These are phyloP conservation scores for Pythium vanterpoolii DNA, from an alignment of 352 stramenopile genomes.

Conservation along the genomic window DNA sequence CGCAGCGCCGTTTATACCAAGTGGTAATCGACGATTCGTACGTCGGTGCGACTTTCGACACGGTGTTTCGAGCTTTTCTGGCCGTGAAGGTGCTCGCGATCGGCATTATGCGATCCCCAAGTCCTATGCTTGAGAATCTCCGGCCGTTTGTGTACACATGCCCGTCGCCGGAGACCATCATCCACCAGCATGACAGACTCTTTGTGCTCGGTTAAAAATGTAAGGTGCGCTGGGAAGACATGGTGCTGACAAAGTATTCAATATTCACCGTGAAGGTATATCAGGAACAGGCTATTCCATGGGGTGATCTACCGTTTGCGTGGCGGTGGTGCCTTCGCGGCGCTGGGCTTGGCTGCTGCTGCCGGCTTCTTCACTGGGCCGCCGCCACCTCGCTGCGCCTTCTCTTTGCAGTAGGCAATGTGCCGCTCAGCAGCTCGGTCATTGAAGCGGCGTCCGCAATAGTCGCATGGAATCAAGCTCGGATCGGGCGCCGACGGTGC, in stretches of 20 bases:
- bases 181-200: slow-evolving; percentile 51
- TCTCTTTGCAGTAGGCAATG: slow-evolving; percentile 91
- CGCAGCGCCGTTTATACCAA: slow-evolving; percentile 30
- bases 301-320: slow-evolving; percentile 18
- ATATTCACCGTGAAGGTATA: no score
- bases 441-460: slow-evolving; percentile 91
- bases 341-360: slow-evolving; percentile 27
- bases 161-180: slow-evolving; percentile 33
- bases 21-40: slow-evolving; percentile 37
- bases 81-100: slow-evolving; percentile 43
- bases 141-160: slow-evolving; percentile 66
- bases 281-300: neutral
- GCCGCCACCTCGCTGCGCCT: slow-evolving; percentile 52
- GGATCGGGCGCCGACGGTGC: slow-evolving; percentile 65
- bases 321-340: slow-evolving; percentile 26
- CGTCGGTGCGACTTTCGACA: slow-evolving; percentile 36
- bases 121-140: slow-evolving; percentile 43
- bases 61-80: slow-evolving; percentile 48
- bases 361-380: slow-evolving; percentile 36
- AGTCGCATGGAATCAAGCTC: slow-evolving; percentile 89
- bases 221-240: neutral
- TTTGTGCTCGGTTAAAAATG: slow-evolving; percentile 45
- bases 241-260: neutral
- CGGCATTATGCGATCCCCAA: slow-evolving; percentile 41
- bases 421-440: slow-evolving; percentile 89